Base-by-base conservation (phyloP, 208 protist species). In the Plasmodiophora brassicae region DNA sequence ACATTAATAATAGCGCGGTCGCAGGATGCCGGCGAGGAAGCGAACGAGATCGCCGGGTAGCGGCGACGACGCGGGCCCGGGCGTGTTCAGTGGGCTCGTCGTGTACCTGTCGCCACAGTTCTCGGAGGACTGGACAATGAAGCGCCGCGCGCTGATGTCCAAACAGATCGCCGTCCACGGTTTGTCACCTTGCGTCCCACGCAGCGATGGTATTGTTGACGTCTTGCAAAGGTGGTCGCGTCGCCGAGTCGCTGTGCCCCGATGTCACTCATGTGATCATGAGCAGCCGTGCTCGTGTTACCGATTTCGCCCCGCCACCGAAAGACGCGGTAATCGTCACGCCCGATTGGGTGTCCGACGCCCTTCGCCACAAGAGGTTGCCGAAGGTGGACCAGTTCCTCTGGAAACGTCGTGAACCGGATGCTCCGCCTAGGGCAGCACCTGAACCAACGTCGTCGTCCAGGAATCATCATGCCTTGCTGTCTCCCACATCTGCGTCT, bases 291-390 rank as follows among this genome's bases (percentile, higher is more conserved):
- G 65, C n/a, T 32, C 14, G 41, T 5, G 14, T 32, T 8, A 78
- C 32, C 10, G n/a, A 78, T 38, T 44, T 32, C 65, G n/a, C 20
- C 41, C 5, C 5, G 5, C 14, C 65, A 78, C 32, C 32, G 10
- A 78, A 78, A 14, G 41, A 78, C 14, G n/a, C n/a, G n/a, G n/a
- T n/a, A n/a, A 78, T 78, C 65, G 32, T 44, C 65, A 78, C 65
- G 5, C 65, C 65, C 5, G 65, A 78, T 14, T 78, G 65, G 65
- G n/a, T 78, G 32, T n/a, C 41, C 5, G 5, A 5, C 10, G 65
- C 65, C 41, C 65, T 78, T 38, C 32, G 41, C 10, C 10, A 78
- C 5, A 5, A 78, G 5, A 78, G 5, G 65, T 38, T 78, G 5
- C 65, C 65, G 20, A 5, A 5, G 32, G 10, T 38, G 5, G n/a